These are phyloP conservation scores for Xylariomycetidae sp. DNA, from an alignment of 2,329 filamentous ascomycete species.

Conservation along the genomic window DNA sequence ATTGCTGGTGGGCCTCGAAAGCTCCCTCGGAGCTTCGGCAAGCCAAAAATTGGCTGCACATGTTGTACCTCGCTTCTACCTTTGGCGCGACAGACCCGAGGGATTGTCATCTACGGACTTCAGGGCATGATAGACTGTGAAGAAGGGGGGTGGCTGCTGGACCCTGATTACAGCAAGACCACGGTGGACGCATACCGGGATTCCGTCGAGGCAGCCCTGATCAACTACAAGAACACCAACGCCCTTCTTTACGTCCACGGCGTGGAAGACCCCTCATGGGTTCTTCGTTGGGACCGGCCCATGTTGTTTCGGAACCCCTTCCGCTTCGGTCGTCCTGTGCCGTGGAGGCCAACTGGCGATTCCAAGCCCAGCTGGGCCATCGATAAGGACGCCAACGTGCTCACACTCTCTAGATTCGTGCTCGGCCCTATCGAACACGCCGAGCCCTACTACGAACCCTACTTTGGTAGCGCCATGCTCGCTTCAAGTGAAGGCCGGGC, in stretches of 20 bases:
- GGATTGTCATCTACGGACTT: not conserved
- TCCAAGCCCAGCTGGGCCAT: not conserved
- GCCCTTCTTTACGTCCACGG: not conserved
- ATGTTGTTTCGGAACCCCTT: not conserved
- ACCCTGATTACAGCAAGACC: not conserved
- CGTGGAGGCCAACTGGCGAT: not conserved
- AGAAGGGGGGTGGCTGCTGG: not conserved
- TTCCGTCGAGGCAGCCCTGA: not conserved
- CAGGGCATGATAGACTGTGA: not conserved
- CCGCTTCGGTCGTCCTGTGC: not conserved
- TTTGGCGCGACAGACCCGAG: not conserved
- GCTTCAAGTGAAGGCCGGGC: not conserved
- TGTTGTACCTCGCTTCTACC: not conserved
- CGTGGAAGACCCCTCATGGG: not conserved
- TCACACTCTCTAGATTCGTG: not conserved
- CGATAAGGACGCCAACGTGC: not conserved
- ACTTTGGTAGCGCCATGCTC: not conserved
- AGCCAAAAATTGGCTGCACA: not conserved
- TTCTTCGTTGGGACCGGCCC: not conserved
- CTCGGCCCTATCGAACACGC: not conserved
- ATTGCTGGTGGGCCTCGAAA: not conserved
- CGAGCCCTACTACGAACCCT: not conserved
- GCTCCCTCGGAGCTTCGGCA: not conserved
- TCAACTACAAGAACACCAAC: slow-evolving; percentile 1
- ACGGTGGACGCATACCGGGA: not conserved